Evolutionary conservation across 176 grass and related monocot genomes (phyloP), one percentile per base, ranked within the genome.

Genomic region (Triticum turgidum): DNA sequence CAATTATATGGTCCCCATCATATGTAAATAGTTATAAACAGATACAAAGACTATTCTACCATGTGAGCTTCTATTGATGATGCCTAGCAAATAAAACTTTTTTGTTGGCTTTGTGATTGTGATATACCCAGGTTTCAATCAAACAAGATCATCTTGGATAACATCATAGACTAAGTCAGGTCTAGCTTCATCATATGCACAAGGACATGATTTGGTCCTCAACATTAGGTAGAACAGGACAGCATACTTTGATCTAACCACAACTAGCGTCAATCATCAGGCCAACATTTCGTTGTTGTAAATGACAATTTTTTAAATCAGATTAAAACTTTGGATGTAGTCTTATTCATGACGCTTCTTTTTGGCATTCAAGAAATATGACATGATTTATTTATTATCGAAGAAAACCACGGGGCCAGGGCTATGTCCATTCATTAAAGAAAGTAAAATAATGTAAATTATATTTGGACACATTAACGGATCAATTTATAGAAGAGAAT

Each of bases 51-150:
- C 20, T 82, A 64, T 51, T 77, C 21, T 77, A 29, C 27, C 64
- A 89, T 86, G 39, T 79, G 66, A 56, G 12, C 20, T 59, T 87
- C 52, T 73, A 15, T 58, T 34, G 29, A 68, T 85, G 77, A 67
- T 83, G 37, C 20, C 10, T 68, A 24, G 3, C 32, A 76, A 39
- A 76, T 29, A 37, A 67, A 44, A 33, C 10, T 1, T 29, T 22
- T 77, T 62, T 38, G 47, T 68, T 77, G 63, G 2, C 17, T 56
- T 65, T n/a, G 1, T 37, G 45, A 75, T 38, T 14, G 80, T 29
- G 85, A 75, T 20, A 61, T 44, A n/a, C 29, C 56, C 32, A 52
- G 20, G 39, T 30, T n/a, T 52, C 6, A 64, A 65, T 9, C 21
- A 85, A 52, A 4, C 15, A 76, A 65, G 17, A 65, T 52, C 39